Evolutionary conservation across 1,284 basidiomycete species (phyloP).

Genomic region (Fomitopsis pinicola): DNA sequence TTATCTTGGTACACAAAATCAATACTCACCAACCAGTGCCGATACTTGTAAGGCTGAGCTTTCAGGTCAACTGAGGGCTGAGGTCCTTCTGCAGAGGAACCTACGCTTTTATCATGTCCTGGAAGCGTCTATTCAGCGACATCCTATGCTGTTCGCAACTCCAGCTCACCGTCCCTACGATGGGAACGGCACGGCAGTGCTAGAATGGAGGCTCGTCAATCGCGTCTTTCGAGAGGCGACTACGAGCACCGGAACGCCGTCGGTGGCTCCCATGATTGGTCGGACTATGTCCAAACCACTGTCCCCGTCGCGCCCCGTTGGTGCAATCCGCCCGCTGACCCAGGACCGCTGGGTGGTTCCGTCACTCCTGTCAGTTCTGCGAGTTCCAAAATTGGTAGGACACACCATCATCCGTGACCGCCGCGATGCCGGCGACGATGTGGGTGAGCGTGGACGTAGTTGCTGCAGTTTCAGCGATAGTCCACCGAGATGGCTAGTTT

Average conservation of each 20-base stretch:
- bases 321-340: no score
- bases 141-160: background rate
- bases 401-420: no score
- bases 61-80: constrained; percentile 6
- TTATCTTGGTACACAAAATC: background rate
- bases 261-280: no score
- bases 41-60: background rate
- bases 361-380: no score
- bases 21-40: constrained; percentile 5
- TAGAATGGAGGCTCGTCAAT: background rate
- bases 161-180: background rate
- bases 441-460: no score
- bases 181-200: background rate
- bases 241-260: background rate
- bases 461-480: no score
- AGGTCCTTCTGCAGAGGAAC: background rate
- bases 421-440: no score
- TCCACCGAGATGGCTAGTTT: no score
- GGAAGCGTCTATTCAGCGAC: background rate
- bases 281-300: background rate
- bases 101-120: background rate
- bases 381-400: no score
- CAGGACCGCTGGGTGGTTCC: no score
- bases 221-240: background rate
- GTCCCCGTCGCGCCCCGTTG: no score